These are phyloP conservation scores for Populus alba DNA, from an alignment of 345 rosid species.

Conservation along the genomic window DNA sequence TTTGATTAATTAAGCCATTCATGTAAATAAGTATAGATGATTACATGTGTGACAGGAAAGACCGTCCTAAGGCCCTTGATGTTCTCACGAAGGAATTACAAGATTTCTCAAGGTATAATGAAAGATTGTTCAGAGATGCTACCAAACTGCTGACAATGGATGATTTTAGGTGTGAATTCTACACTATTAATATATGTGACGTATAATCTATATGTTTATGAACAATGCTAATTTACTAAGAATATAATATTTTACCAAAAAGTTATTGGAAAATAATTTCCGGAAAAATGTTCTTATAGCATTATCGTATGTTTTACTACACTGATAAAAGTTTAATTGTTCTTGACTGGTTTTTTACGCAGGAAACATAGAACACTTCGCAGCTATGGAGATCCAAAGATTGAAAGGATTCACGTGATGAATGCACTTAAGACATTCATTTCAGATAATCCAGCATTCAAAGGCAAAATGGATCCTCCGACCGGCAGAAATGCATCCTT, in stretches of 20 bases:
- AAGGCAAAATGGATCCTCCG: not conserved
- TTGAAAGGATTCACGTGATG: not conserved
- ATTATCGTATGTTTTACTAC: too few relatives aligned
- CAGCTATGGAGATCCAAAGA: not conserved
- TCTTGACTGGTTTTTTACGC: too few relatives aligned
- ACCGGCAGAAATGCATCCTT: not conserved
- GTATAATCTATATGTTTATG: too few relatives aligned
- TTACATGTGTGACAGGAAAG: not conserved
- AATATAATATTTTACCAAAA: too few relatives aligned
- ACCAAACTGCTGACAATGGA: not conserved
- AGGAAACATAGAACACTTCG: not conserved
- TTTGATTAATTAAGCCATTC: too few relatives aligned
- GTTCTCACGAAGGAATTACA: conserved; percentile 7
- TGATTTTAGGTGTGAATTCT: conserved; percentile 4
- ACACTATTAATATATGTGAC: too few relatives aligned
- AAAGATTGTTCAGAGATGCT: not conserved
- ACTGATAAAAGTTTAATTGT: too few relatives aligned
- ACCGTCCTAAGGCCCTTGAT: not conserved
- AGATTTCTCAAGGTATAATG: not conserved
- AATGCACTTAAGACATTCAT: not conserved
- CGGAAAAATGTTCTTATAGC: too few relatives aligned
- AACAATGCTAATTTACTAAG: too few relatives aligned
- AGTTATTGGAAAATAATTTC: too few relatives aligned
- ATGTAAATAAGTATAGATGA: too few relatives aligned
- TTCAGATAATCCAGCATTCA: not conserved